Percentiles rank a stretch among this genome's conserved stretches.
Conservation (phyloP, 441 rosid genomes). For the Croton laevigatus region DNA sequence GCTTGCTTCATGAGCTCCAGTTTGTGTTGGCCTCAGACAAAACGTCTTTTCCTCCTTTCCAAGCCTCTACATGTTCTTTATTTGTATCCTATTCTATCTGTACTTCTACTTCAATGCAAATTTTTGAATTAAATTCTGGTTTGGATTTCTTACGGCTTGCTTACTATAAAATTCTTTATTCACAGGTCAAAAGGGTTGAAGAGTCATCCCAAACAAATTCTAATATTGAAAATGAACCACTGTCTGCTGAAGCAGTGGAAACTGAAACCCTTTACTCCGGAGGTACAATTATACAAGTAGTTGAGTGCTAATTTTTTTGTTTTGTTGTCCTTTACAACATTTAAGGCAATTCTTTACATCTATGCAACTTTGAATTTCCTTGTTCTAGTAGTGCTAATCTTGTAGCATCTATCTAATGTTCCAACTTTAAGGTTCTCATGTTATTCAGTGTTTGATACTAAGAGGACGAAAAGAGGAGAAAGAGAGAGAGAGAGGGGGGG, state of each 20-base stretch:
- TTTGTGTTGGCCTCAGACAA: neutral
- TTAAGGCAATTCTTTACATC: neutral
- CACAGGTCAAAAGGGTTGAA: slow-evolving; percentile 70
- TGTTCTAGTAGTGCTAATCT: neutral
- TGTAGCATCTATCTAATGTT: neutral
- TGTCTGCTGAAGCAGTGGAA: slow-evolving; percentile 39
- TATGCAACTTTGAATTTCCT: neutral
- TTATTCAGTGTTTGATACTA: too few relatives aligned
- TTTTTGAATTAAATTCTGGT: neutral
- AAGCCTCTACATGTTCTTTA: neutral
- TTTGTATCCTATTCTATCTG: neutral
- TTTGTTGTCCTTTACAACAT: neutral
- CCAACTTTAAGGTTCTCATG: too few relatives aligned
- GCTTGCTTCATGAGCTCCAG: neutral
- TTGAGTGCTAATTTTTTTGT: neutral
- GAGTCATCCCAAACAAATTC: slow-evolving; percentile 39
- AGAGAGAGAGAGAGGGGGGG: too few relatives aligned
- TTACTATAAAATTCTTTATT: neutral
- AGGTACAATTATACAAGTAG: slow-evolving; percentile 37
- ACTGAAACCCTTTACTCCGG: slow-evolving; percentile 30
- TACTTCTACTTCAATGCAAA: neutral
- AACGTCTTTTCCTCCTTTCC: neutral
- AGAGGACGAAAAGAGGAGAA: too few relatives aligned
- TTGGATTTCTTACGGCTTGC: neutral
- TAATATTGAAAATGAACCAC: slow-evolving; percentile 33